A percentile compares a stretch with the other conserved stretches of the same genome.
phyloP scores from a whole-genome alignment of 2,329 filamentous ascomycete species.

The Penicillium sp. region DNA sequence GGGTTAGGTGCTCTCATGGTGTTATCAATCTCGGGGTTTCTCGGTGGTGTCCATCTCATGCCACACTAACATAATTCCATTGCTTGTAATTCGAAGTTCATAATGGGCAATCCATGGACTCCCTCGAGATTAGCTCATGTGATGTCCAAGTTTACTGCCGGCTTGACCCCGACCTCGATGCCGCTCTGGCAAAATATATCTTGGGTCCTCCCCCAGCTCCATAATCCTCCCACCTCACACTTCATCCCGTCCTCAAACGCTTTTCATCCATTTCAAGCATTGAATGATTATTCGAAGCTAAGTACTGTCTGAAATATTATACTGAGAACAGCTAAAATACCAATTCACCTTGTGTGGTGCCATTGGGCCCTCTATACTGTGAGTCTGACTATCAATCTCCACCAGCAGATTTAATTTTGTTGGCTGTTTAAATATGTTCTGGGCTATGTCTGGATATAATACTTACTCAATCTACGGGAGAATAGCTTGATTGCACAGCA shows the following conservation, averaged over 20 bases:
- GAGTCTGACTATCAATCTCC: not conserved
- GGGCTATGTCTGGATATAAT: not conserved
- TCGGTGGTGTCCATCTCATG: not conserved
- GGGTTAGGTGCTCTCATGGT: not conserved
- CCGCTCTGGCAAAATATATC: constrained; percentile 5
- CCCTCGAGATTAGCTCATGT: not conserved
- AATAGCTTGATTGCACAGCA: not conserved
- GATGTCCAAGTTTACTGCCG: not conserved
- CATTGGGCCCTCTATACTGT: not conserved
- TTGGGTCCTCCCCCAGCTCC: not conserved
- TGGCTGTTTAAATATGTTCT: not conserved
- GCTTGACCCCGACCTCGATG: not conserved
- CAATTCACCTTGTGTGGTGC: not conserved
- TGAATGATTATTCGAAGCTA: not conserved
- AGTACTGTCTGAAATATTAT: not conserved
- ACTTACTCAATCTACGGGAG: not conserved
- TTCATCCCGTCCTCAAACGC: not conserved
- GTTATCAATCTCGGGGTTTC: not conserved
- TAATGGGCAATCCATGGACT: not conserved
- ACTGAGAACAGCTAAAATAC: not conserved
- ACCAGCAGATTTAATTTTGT: no score
- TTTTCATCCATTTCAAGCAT: not conserved
- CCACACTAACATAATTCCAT: not conserved
- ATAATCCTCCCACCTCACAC: not conserved
- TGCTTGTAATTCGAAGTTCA: not conserved